A percentile compares a stretch with the other conserved stretches of the same genome.
Evolutionary conservation across 2,329 filamentous ascomycete species (phyloP).

Genomic region (Exophiala sideris): DNA sequence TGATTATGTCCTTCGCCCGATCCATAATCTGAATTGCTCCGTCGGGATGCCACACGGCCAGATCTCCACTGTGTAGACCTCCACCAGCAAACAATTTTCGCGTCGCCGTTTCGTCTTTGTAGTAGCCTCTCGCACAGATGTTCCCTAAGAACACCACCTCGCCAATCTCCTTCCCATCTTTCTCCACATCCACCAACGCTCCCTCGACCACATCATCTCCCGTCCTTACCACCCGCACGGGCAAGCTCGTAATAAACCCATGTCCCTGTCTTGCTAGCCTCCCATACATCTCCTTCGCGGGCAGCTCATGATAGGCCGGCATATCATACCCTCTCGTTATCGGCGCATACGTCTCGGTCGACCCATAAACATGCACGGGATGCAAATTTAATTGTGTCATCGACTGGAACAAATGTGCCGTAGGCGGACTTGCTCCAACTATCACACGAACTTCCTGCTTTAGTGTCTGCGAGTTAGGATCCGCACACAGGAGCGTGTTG

Average conservation of each 20-base stretch:
- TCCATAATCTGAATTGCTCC: slow-evolving; percentile 90
- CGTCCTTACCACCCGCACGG: slow-evolving; percentile 76
- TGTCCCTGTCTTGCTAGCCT: slow-evolving; percentile 94
- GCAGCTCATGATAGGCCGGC: slow-evolving; percentile 75
- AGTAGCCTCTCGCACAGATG: slow-evolving; percentile 88
- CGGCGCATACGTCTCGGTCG: slow-evolving; percentile 86
- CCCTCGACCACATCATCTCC: slow-evolving; percentile 57
- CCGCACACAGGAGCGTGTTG: slow-evolving; percentile 84
- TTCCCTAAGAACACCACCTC: slow-evolving; percentile 88
- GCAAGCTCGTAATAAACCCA: slow-evolving; percentile 79
- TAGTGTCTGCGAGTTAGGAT: slow-evolving; percentile 69
- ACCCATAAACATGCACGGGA: slow-evolving; percentile 89
- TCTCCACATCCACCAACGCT: slow-evolving; percentile 61
- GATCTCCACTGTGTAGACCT: slow-evolving; percentile 81
- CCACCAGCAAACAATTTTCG: slow-evolving; percentile 83
- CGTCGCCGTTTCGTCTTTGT: slow-evolving; percentile 83
- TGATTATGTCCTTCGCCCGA: slow-evolving; percentile 96
- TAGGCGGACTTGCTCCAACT: slow-evolving; percentile 87
- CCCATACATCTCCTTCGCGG: slow-evolving; percentile 72
- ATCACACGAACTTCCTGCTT: slow-evolving; percentile 75
- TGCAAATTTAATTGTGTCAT: slow-evolving; percentile 85
- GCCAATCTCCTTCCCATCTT: slow-evolving; percentile 71
- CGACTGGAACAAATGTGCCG: slow-evolving; percentile 83
- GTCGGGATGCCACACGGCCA: slow-evolving; percentile 90
- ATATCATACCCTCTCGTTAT: slow-evolving; percentile 92